A percentile compares a stretch with the other conserved stretches of the same genome.
Evolutionary conservation across 441 rosid species (phyloP).

Genomic region (Populus trichocarpa): DNA sequence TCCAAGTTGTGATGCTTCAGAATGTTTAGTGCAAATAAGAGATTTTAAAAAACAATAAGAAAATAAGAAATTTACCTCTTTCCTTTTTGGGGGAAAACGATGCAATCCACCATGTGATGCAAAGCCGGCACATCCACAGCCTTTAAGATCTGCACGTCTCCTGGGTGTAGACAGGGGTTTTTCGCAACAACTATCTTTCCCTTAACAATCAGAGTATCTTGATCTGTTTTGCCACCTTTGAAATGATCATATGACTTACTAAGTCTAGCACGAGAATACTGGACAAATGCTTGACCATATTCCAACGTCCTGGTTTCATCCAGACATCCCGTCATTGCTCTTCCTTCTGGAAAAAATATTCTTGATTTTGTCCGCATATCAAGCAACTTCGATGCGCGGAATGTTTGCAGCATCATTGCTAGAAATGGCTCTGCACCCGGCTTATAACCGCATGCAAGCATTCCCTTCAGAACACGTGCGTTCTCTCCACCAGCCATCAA

Average conservation of each 20-base stretch:
- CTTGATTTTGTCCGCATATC: conserved; percentile 63
- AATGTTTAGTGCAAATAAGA: not conserved
- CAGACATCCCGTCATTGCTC: conserved; percentile 84
- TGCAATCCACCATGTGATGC: conserved; percentile 79
- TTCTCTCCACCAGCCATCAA: conserved; percentile 62
- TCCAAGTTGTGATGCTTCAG: not conserved
- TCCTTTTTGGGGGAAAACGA: conserved; percentile 88
- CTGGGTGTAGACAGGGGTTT: conserved; percentile 89
- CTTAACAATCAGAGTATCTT: conserved; percentile 10
- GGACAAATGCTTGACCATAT: conserved; percentile 80
- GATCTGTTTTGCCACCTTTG: not conserved
- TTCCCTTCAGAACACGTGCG: conserved; percentile 46
- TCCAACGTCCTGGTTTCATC: conserved; percentile 70
- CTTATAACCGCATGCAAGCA: conserved; percentile 58
- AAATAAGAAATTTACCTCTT: conserved; percentile 28
- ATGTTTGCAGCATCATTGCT: conserved; percentile 79
- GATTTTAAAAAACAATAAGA: not conserved
- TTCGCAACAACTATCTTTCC: conserved; percentile 62
- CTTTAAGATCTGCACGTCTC: conserved; percentile 73
- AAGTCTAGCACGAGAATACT: conserved; percentile 34
- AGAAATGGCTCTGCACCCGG: conserved; percentile 77
- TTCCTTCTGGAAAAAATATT: conserved; percentile 50
- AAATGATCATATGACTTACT: conserved; percentile 4
- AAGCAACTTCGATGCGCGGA: conserved; percentile 63
- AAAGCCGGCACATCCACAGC: conserved; percentile 62